Evolutionary conservation across 176 grass and related monocot genomes (phyloP).

Genomic region (Aegilops umbellulata): DNA sequence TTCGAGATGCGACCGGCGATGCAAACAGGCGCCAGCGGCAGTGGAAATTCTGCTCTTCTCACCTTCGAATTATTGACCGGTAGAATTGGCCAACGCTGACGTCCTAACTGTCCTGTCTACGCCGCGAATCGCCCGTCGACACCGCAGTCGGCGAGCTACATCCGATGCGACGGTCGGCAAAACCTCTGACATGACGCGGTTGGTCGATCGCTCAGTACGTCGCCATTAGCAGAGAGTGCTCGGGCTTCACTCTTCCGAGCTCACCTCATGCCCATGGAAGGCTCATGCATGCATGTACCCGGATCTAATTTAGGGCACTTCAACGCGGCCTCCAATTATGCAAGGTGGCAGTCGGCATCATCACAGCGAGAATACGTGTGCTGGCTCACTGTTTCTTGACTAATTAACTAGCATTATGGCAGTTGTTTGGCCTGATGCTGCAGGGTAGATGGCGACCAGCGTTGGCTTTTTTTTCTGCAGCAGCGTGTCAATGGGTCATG

Average conservation of each 20-base stretch:
- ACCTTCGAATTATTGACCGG: neutral
- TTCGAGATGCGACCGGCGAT: slow-evolving; percentile 14
- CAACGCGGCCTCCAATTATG: neutral
- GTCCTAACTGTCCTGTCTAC: neutral
- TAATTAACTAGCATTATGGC: neutral
- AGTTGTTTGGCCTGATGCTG: neutral
- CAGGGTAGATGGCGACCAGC: neutral
- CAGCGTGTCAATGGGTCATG: neutral
- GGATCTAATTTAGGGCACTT: neutral
- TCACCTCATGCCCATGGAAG: neutral
- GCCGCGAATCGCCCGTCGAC: slow-evolving; percentile 6
- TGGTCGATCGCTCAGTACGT: neutral
- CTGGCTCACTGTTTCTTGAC: neutral
- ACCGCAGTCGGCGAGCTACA: neutral
- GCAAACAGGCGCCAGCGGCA: neutral
- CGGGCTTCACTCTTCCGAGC: neutral
- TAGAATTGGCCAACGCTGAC: neutral
- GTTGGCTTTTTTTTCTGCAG: neutral
- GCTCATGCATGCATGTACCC: neutral
- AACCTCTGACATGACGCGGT: neutral
- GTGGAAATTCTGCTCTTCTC: neutral
- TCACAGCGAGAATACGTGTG: neutral
- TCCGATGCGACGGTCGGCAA: neutral
- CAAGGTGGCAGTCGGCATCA: neutral
- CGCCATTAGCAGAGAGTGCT: neutral